Conservation (phyloP, 192 early-diverging fungal genomes). For the Radiomyces spectabilis region DNA sequence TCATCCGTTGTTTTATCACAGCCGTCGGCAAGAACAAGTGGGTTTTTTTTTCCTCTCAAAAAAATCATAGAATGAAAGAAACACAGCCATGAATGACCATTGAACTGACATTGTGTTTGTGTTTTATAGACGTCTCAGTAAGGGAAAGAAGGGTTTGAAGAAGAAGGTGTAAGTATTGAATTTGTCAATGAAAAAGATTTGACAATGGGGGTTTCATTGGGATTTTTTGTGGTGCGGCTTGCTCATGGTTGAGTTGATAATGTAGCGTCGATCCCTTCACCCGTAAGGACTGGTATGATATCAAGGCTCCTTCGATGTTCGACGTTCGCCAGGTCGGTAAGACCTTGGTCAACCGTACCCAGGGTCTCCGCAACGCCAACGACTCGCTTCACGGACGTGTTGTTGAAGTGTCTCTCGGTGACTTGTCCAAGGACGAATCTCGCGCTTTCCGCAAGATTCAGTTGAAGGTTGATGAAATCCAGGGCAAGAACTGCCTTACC, state of each 20-base stretch:
- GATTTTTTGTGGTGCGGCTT: too few species aligned
- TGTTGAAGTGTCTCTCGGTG: conserved; percentile 92
- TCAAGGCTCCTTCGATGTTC: conserved; percentile 98
- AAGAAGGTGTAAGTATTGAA: conserved; percentile 77
- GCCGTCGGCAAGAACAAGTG: conserved; percentile 74
- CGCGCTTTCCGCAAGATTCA: conserved; percentile 97
- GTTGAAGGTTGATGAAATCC: conserved; percentile 93
- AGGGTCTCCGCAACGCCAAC: conserved; percentile 95
- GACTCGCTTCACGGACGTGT: conserved; percentile 96
- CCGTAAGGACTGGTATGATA: conserved; percentile 99
- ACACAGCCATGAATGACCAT: not conserved
- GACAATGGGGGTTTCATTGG: too few species aligned
- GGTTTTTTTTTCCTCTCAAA: conserved; percentile 12
- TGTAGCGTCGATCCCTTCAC: conserved; percentile 97
- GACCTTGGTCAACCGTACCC: conserved; percentile 99
- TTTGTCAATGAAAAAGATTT: too few species aligned
- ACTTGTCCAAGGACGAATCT: conserved; percentile 89
- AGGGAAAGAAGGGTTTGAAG: conserved; percentile 86
- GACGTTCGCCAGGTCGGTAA: conserved; percentile 92
- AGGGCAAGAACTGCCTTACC: conserved; percentile 98
- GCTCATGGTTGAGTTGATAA: too few species aligned
- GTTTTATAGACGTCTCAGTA: conserved; percentile 59
- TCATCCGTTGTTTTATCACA: conserved; percentile 6
- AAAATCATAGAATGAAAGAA: not conserved
- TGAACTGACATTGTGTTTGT: not conserved